A percentile compares a stretch with the other conserved stretches of the same genome.
Conservation (phyloP, 495 filamentous ascomycete species). For the Hapsidospora chrysogenum region DNA sequence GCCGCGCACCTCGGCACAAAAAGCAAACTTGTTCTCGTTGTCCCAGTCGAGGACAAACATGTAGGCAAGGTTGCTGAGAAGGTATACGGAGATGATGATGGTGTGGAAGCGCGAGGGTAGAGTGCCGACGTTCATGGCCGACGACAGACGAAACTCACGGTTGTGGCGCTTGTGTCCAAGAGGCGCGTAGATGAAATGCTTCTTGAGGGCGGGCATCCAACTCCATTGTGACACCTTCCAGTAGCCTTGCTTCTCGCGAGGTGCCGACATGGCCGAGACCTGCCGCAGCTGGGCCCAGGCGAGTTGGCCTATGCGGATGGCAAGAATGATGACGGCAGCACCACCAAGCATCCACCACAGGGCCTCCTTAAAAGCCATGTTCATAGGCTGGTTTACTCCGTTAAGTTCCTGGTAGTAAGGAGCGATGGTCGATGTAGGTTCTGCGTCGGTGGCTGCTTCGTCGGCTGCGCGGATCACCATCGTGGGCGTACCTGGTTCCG, state of each 20-base stretch:
- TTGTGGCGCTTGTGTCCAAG: slow-evolving; percentile 72
- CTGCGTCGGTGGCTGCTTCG: slow-evolving; percentile 2
- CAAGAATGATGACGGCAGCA: slow-evolving; percentile 25
- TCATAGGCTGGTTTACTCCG: slow-evolving; percentile 31
- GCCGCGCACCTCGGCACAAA: slow-evolving; percentile 51
- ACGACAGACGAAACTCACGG: slow-evolving; percentile 63
- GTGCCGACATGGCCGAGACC: slow-evolving; percentile 27
- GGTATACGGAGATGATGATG: slow-evolving; percentile 47
- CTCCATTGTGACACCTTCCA: slow-evolving; percentile 28
- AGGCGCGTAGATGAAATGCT: slow-evolving; percentile 69
- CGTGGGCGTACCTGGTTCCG: slow-evolving; percentile 3
- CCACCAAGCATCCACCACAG: slow-evolving; percentile 33
- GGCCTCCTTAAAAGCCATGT: slow-evolving; percentile 27
- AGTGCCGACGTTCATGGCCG: slow-evolving; percentile 66
- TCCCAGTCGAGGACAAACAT: slow-evolving; percentile 45
- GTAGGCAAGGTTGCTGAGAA: slow-evolving; percentile 47
- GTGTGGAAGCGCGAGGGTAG: slow-evolving; percentile 73
- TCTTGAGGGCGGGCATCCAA: slow-evolving; percentile 49
- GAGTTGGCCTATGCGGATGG: slow-evolving; percentile 25
- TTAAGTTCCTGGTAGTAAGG: slow-evolving; percentile 30
- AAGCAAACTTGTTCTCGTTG: slow-evolving; percentile 27
- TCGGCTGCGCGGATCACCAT: slow-evolving; percentile 1
- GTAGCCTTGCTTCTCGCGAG: slow-evolving; percentile 25
- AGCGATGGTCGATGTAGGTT: slow-evolving; percentile 21
- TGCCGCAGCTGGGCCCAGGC: slow-evolving; percentile 27